Conservation (phyloP, 805 yeast species). For the Nakazawaea molendinolei region DNA sequence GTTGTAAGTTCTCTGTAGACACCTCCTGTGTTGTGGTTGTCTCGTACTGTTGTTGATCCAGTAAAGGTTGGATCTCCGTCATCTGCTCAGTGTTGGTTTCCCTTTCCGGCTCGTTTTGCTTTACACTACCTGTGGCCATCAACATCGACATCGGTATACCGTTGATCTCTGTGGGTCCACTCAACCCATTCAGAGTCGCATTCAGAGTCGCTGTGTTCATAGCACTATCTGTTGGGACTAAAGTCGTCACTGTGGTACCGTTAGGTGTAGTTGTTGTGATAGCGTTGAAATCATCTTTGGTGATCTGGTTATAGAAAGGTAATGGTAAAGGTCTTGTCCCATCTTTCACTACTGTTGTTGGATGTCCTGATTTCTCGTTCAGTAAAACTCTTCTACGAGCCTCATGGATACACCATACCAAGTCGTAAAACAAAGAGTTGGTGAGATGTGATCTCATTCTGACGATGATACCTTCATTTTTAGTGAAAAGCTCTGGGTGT, state of each 20-base stretch:
- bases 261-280: slow-evolving; percentile 83
- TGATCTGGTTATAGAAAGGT: slow-evolving; percentile 87
- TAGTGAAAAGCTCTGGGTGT: slow-evolving; percentile 76
- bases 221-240: slow-evolving; percentile 82
- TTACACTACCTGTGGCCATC: slow-evolving; percentile 68
- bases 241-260: slow-evolving; percentile 85
- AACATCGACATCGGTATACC: slow-evolving; percentile 45
- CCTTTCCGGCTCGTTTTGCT: too few relatives aligned
- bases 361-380: slow-evolving; percentile 15
- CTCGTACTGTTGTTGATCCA: too few relatives aligned
- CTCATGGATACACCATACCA: slow-evolving; percentile 92
- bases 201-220: slow-evolving; percentile 52
- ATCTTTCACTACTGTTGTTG: slow-evolving; percentile 23
- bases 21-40: background rate
- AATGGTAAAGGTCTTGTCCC: slow-evolving; percentile 53
- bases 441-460: slow-evolving; percentile 90
- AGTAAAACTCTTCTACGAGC: slow-evolving; percentile 68
- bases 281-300: slow-evolving; percentile 81
- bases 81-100: too few relatives aligned
- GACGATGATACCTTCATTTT: slow-evolving; percentile 68
- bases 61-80: too few relatives aligned
- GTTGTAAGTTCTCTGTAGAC: background rate
- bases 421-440: slow-evolving; percentile 83
- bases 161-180: slow-evolving; percentile 37
- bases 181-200: slow-evolving; percentile 48